Conservation (phyloP, 768 basidiomycete species). For the Mycena capillaripes region DNA sequence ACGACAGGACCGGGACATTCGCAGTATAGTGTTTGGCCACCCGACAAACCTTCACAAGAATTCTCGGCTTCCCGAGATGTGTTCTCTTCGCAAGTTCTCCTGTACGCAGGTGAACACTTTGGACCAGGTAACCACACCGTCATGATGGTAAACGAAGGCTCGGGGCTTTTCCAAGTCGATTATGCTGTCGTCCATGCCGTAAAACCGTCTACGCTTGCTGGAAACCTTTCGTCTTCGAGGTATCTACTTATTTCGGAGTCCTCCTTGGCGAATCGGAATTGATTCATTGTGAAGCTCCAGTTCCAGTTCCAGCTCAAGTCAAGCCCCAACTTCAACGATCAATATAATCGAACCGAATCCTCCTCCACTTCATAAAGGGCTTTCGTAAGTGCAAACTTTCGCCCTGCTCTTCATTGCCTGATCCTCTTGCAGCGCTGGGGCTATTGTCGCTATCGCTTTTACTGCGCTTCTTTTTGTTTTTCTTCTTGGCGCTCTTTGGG, state of each 20-base stretch:
- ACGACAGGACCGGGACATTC: slow-evolving; percentile 26
- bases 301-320: background rate
- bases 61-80: slow-evolving; percentile 22
- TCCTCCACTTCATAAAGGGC: background rate
- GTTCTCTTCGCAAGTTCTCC: slow-evolving; percentile 20
- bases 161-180: slow-evolving; percentile 44
- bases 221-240: too few species aligned
- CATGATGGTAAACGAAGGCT: slow-evolving; percentile 7
- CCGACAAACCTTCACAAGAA: background rate
- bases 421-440: slow-evolving; percentile 25
- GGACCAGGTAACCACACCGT: slow-evolving; percentile 33
- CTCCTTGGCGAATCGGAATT: background rate
- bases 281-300: background rate
- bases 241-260: background rate
- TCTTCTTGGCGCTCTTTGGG: slow-evolving; percentile 36
- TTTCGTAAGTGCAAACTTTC: slow-evolving; percentile 12
- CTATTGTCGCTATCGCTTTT: slow-evolving; percentile 33
- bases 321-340: background rate
- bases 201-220: background rate
- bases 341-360: too few species aligned
- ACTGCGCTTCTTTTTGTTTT: slow-evolving; percentile 31
- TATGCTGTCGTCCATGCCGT: slow-evolving; percentile 45
- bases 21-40: slow-evolving; percentile 8
- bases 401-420: background rate
- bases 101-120: slow-evolving; percentile 28